Evolutionary conservation across 2,329 filamentous ascomycete genomes (phyloP).

Genomic region (Scorias spongiosa): DNA sequence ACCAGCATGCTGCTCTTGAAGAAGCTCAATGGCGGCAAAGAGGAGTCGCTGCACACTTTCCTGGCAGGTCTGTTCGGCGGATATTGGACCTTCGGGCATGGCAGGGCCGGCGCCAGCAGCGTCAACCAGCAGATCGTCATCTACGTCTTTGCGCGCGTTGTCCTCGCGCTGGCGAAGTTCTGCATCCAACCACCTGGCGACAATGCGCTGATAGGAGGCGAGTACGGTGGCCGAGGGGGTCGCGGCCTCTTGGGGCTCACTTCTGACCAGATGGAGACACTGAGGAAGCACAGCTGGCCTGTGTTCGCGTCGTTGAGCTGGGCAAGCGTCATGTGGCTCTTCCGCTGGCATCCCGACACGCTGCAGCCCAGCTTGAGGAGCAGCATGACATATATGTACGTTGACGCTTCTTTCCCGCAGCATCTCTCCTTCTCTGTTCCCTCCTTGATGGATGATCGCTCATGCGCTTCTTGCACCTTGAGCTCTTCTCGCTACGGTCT

Average conservation of each 20-base stretch:
- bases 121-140: conserved; percentile 96
- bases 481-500: background rate
- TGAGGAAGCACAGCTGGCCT: conserved; percentile 64
- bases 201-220: conserved; percentile 21
- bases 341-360: conserved; percentile 79
- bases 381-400: conserved; percentile 97
- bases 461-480: background rate
- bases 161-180: conserved; percentile 69
- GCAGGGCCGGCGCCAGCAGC: conserved; percentile 46
- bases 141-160: conserved; percentile 88
- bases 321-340: conserved; percentile 91
- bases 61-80: conserved; percentile 76
- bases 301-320: conserved; percentile 82
- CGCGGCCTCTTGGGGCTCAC: conserved; percentile 27
- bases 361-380: conserved; percentile 81
- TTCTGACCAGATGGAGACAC: conserved; percentile 21
- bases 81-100: conserved; percentile 82
- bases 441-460: conserved; percentile 1
- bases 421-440: conserved; percentile 3
- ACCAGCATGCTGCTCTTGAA: conserved; percentile 60
- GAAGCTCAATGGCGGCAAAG: conserved; percentile 34
- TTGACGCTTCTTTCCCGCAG: conserved; percentile 10
- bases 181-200: conserved; percentile 48
- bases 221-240: conserved; percentile 24
- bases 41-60: conserved; percentile 68